Conservation (phyloP, 148 eudicot genomes). For the Diospyros lotus region DNA sequence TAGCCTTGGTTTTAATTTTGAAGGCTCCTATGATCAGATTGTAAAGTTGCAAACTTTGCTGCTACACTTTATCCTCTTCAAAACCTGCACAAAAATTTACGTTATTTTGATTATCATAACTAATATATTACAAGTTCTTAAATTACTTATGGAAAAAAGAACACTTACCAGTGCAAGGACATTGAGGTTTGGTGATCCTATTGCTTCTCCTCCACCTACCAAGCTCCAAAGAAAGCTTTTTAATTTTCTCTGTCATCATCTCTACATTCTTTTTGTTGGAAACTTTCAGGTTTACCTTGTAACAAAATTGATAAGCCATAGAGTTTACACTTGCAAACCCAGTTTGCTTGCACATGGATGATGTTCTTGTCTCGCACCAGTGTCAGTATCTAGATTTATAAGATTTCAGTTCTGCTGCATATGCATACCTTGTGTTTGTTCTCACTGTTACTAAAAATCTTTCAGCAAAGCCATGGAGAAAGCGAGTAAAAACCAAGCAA, state of each 20-base stretch:
- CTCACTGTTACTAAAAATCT: neutral
- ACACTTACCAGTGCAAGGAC: too few relatives aligned
- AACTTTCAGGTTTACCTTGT: neutral
- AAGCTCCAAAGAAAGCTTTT: neutral
- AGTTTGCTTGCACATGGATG: neutral
- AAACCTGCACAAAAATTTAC: too few relatives aligned
- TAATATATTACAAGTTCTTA: neutral
- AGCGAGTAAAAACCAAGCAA: constrained; percentile 56
- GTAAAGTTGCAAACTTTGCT: neutral
- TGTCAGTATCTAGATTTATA: neutral
- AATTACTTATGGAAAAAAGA: too few relatives aligned
- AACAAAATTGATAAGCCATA: constrained; percentile 3
- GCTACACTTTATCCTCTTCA: neutral
- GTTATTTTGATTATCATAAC: too few relatives aligned
- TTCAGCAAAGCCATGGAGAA: constrained; percentile 92
- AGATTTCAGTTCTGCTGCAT: neutral
- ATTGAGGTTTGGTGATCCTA: neutral
- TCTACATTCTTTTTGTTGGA: neutral
- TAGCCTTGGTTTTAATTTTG: neutral
- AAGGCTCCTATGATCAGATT: neutral
- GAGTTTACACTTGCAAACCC: neutral
- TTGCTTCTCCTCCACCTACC: neutral
- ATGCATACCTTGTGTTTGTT: neutral
- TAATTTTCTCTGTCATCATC: neutral
- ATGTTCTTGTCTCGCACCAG: neutral